A percentile compares a stretch with the other conserved stretches of the same genome.
phyloP scores from a whole-genome alignment of 2,329 filamentous ascomycete species.

The Cercospora zeina region DNA sequence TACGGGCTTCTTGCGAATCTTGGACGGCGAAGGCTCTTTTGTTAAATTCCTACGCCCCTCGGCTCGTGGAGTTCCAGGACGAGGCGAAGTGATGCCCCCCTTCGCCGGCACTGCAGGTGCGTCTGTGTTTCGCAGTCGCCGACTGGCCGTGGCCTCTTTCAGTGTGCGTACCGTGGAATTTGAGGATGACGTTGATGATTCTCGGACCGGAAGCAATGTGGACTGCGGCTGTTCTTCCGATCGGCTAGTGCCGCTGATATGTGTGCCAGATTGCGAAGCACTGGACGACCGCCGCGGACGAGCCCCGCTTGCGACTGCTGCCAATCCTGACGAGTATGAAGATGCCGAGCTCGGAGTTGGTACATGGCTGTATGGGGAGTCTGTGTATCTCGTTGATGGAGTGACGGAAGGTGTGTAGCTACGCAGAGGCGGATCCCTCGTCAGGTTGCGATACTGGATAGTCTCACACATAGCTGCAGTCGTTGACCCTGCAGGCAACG shows the following conservation, averaged over 20 bases:
- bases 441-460: constrained; percentile 15
- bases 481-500: constrained; percentile 1
- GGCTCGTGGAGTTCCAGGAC: not conserved
- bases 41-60: constrained; percentile 21
- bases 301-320: constrained; percentile 43
- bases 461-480: constrained; percentile 8
- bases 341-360: constrained; percentile 77
- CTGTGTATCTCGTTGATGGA: constrained; percentile 73
- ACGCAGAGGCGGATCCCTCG: constrained; percentile 30
- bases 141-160: not conserved
- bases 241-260: constrained; percentile 59
- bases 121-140: not conserved
- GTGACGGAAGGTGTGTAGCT: constrained; percentile 65
- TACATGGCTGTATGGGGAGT: constrained; percentile 74
- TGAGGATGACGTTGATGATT: constrained; percentile 71
- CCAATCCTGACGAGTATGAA: constrained; percentile 68
- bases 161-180: constrained; percentile 43
- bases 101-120: not conserved
- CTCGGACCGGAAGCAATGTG: constrained; percentile 65
- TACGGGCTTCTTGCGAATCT: constrained; percentile 13
- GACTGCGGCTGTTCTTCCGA: constrained; percentile 51
- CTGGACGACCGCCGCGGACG: constrained; percentile 54
- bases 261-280: constrained; percentile 58
- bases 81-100: not conserved
- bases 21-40: constrained; percentile 15